Conservation (phyloP, 2,329 filamentous ascomycete genomes). For the Monilinia polystroma region DNA sequence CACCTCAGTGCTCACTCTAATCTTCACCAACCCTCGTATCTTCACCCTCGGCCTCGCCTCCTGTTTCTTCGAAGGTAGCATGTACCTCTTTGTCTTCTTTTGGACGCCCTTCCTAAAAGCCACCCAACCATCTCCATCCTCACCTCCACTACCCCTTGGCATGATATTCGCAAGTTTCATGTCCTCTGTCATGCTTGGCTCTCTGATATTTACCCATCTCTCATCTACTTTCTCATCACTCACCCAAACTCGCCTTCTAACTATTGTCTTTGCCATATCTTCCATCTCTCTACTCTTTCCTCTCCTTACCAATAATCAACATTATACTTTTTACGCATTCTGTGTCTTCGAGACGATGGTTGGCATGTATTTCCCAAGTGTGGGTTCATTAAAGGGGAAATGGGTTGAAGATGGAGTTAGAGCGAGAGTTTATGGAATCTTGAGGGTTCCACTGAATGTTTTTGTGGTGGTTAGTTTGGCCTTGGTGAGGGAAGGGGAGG, state of each 20-base stretch:
- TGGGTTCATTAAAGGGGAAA: slow-evolving; percentile 54
- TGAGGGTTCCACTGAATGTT: slow-evolving; percentile 58
- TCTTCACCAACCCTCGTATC: slow-evolving; percentile 48
- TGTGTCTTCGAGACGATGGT: slow-evolving; percentile 57
- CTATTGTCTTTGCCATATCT: slow-evolving; percentile 44
- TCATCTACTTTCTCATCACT: slow-evolving; percentile 30
- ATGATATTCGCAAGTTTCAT: slow-evolving; percentile 59
- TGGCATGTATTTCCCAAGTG: slow-evolving; percentile 57
- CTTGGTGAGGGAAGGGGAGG: slow-evolving; percentile 46
- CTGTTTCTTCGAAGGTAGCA: slow-evolving; percentile 59
- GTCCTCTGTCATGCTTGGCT: slow-evolving; percentile 59
- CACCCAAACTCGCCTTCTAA: slow-evolving; percentile 40
- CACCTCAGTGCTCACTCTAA: slow-evolving; percentile 27
- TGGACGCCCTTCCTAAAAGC: slow-evolving; percentile 57
- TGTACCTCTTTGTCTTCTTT: slow-evolving; percentile 64
- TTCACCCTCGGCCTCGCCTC: slow-evolving; percentile 52
- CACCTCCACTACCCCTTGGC: slow-evolving; percentile 49
- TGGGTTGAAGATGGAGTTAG: slow-evolving; percentile 55
- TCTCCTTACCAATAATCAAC: slow-evolving; percentile 45
- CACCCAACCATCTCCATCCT: slow-evolving; percentile 42
- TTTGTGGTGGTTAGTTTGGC: slow-evolving; percentile 54
- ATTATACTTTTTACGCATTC: slow-evolving; percentile 54
- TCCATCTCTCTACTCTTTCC: slow-evolving; percentile 45
- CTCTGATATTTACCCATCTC: slow-evolving; percentile 51
- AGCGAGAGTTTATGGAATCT: slow-evolving; percentile 55